Evolutionary conservation across 2,329 filamentous ascomycete genomes (phyloP).

Genomic region (Curvularia lunata): DNA sequence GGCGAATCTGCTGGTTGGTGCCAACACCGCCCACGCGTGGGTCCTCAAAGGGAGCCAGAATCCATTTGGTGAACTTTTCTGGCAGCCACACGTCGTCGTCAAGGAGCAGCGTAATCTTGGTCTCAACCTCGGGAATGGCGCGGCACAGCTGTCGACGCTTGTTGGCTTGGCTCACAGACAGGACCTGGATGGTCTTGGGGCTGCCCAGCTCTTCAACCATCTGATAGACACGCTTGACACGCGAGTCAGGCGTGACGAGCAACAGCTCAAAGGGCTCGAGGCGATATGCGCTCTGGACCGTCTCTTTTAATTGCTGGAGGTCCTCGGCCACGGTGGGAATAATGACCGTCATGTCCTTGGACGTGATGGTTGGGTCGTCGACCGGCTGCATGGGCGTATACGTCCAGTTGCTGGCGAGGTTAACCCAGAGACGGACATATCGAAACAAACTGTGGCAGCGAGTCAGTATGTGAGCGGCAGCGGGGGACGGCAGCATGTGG

Average conservation of each 20-base stretch:
- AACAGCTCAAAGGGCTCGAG: slow-evolving; percentile 76
- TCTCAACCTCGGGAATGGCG: slow-evolving; percentile 83
- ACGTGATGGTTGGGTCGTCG: slow-evolving; percentile 77
- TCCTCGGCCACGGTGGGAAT: slow-evolving; percentile 90
- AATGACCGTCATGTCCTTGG: slow-evolving; percentile 89
- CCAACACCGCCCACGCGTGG: slow-evolving; percentile 84
- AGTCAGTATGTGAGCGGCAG: slow-evolving; percentile 32
- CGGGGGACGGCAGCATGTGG: slow-evolving; percentile 3
- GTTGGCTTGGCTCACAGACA: slow-evolving; percentile 85
- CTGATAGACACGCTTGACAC: slow-evolving; percentile 70
- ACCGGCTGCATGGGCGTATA: slow-evolving; percentile 87
- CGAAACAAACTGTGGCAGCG: slow-evolving; percentile 73
- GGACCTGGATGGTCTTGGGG: slow-evolving; percentile 71
- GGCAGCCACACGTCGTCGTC: slow-evolving; percentile 98
- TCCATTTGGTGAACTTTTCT: slow-evolving; percentile 82
- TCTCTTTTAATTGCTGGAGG: slow-evolving; percentile 81
- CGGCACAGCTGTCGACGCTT: slow-evolving; percentile 93
- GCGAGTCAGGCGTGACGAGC: slow-evolving; percentile 84
- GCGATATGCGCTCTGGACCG: slow-evolving; percentile 76
- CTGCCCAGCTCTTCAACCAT: slow-evolving; percentile 57
- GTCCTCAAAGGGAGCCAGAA: slow-evolving; percentile 90
- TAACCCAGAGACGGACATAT: slow-evolving; percentile 83
- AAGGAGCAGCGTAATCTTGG: slow-evolving; percentile 86
- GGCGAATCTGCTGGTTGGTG: slow-evolving; percentile 84
- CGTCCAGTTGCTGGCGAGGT: slow-evolving; percentile 76